Evolutionary conservation across 106 monocot genomes (phyloP), one percentile per base, ranked within the genome.

Genomic region (Amphibolis antarctica): DNA sequence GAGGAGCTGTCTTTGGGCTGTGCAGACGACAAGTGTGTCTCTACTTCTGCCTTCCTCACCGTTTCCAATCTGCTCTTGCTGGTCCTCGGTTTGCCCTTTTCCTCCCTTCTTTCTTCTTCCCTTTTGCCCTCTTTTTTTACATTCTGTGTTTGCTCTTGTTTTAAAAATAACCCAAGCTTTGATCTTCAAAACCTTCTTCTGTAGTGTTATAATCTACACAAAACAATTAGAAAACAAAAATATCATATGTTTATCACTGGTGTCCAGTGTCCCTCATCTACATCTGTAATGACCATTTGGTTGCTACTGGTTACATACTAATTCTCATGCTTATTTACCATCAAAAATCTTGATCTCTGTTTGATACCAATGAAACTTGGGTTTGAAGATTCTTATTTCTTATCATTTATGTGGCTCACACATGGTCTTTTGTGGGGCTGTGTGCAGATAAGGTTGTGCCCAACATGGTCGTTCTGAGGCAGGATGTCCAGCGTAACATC

Each of bases 391-490:
- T 62, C 1, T 23, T n/a, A 19, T 44, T 49, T 15, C 24, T 42
- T 45, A 7, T 56, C 44, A 18, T 26, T 43, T 45, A 24, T 58
- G 65, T 72, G 72, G 65, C 72, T 72, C 12, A 65, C 72, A 72
- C 72, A 60, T 55, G 64, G 28, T 48, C 28, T 6, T 46, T 28
- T 56, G 63, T 54, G 64, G 59, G 17, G 49, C 24, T 17, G 42
- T 29, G 50, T 69, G 64, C 81, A 88, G 88, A 88, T 88, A 83
- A 81, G 83, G 75, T 88, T 69, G 88, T 80, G 47, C 88, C 88
- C 26, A 83, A 83, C 31, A 81, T 88, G 88, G 76, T 73, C 25
- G 83, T 88, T 5, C 53, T 83, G 64, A 83, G 88, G 22, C 54
- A 70, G 20, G 80, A 75, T 62, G 45, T 80, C 54, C 80, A 71